phyloP scores from a whole-genome alignment of 345 rosid genomes.

The Corchorus capsularis region DNA sequence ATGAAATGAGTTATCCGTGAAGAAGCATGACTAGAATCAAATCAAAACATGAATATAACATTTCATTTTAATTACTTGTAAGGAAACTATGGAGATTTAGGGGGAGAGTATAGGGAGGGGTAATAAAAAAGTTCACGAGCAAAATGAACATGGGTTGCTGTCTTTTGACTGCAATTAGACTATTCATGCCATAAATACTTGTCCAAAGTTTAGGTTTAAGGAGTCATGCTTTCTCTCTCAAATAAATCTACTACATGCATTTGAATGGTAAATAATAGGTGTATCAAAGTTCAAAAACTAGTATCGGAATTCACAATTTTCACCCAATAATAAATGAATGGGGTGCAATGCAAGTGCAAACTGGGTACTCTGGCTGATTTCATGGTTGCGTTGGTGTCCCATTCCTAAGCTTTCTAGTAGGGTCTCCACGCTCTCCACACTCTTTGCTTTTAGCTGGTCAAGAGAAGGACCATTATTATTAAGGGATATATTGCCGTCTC shows the following conservation, averaged over 20 bases:
- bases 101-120: background rate
- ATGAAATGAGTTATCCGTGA: constrained; percentile 8
- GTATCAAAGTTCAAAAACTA: background rate
- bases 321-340: too few relatives aligned
- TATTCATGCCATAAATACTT: constrained; percentile 9
- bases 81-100: background rate
- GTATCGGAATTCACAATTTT: background rate
- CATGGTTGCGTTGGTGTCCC: constrained; percentile 11
- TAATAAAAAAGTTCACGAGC: constrained; percentile 15
- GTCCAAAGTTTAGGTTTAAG: constrained; percentile 10
- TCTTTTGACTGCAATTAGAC: background rate
- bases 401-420: background rate
- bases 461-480: background rate
- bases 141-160: background rate
- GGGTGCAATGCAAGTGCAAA: too few relatives aligned
- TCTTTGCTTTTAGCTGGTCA: background rate
- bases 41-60: background rate
- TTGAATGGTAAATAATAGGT: background rate
- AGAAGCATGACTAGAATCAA: constrained; percentile 8
- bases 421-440: background rate
- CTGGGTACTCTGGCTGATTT: constrained; percentile 5
- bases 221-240: background rate
- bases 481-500: background rate
- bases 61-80: too few relatives aligned
- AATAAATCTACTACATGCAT: background rate